These are phyloP conservation scores for Phialophora verrucosa DNA, from an alignment of 2,329 filamentous ascomycete species.

Conservation along the genomic window DNA sequence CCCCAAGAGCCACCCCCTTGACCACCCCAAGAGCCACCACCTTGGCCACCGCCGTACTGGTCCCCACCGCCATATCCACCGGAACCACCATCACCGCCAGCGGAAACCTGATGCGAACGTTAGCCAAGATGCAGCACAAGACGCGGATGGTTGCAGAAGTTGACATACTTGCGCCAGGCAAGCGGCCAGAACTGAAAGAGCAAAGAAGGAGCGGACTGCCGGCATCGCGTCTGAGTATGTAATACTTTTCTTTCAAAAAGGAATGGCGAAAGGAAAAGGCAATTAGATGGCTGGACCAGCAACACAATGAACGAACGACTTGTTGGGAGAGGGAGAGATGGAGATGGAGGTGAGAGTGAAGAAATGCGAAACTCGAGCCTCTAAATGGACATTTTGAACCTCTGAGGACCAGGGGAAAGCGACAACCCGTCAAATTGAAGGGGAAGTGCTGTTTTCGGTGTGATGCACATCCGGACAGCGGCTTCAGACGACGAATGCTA, in stretches of 20 bases:
- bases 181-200: conserved; percentile 34
- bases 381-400: conserved; percentile 34
- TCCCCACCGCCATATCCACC: conserved; percentile 20
- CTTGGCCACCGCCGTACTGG: conserved; percentile 9
- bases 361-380: conserved; percentile 22
- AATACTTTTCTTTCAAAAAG: conserved; percentile 25
- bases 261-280: conserved; percentile 21
- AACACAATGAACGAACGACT: conserved; percentile 38
- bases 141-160: conserved; percentile 4
- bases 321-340: conserved; percentile 18
- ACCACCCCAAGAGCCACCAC: conserved; percentile 13
- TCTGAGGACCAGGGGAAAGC: conserved; percentile 15
- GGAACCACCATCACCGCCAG: conserved; percentile 20
- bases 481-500: conserved; percentile 35
- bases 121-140: conserved; percentile 16
- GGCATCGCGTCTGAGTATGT: conserved; percentile 32
- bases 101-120: conserved; percentile 12
- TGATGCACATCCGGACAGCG: conserved; percentile 33
- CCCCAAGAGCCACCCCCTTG: conserved; percentile 7
- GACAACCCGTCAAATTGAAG: conserved; percentile 30
- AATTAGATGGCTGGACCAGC: conserved; percentile 34
- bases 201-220: conserved; percentile 36
- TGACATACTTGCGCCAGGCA: conserved; percentile 40
- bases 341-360: conserved; percentile 25
- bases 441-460: conserved; percentile 31